Evolutionary conservation across 345 rosid genomes (phyloP), one percentile per base, ranked within the genome.

Genomic region (Lepidium africanum): DNA sequence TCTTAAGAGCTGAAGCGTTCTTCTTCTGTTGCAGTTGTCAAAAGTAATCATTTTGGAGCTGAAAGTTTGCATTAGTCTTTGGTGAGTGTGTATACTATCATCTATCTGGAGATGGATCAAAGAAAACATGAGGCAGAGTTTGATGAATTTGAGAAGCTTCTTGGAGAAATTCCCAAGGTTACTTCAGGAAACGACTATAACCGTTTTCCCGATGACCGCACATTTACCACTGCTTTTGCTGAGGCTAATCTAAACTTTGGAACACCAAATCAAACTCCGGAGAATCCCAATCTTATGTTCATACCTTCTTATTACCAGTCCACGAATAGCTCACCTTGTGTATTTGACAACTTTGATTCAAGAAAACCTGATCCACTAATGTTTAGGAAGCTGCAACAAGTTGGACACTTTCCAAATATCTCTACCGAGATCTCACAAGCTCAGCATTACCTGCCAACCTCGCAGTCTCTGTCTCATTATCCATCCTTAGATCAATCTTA

Each of bases 91-190:
- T 5, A 51, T n/a, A n/a, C n/a, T 51, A 14, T 4, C 14, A 11
- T 25, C 16, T 25, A 45, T 56, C 50, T 53, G 35, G 52, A 75
- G 72, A 90, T 90, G 97, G 87, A 81, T 61, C 84, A 79, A 45
- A 57, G 71, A 68, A 83, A 78, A 78, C 58, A 75, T 63, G 92
- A 82, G 67, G 41, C 59, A 30, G 95, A 86, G 65, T 78, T 72
- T 56, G 97, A 87, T 77, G 97, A 90, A 66, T 70, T 88, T 53
- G 95, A 88, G 71, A 86, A 77, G 80, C 87, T 90, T 78, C 90
- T 90, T 5, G 76, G 88, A 17, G 97, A 88, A 85, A 86, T 87
- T 65, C 97, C 97, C 0, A 83, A 81, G 69, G 89, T 87, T 60
- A 90, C 89, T 53, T 83, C 85, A 37, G 87, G 83, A n/a, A 45